Percentiles rank a stretch among this genome's conserved stretches.
Evolutionary conservation across 805 yeast genomes (phyloP).

Genomic region (Kodamaea hsintzibuensis): DNA sequence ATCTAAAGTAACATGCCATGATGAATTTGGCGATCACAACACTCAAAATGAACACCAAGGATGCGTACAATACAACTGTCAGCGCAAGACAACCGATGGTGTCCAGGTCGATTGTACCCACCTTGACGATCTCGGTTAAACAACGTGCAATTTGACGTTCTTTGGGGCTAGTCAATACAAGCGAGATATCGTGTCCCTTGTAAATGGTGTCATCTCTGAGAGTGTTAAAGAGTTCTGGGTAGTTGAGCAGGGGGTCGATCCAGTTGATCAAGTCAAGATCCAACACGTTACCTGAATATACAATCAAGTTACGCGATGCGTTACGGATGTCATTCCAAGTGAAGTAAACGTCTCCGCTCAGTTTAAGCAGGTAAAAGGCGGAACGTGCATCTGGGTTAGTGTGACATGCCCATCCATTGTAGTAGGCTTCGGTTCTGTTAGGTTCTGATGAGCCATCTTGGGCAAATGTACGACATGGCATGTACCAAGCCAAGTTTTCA

Average conservation of each 20-base stretch:
- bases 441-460: conserved; percentile 74
- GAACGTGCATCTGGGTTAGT: conserved; percentile 69
- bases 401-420: conserved; percentile 91
- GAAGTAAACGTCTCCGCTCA: conserved; percentile 75
- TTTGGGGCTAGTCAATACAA: conserved; percentile 64
- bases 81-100: conserved; percentile 95
- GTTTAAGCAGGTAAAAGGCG: conserved; percentile 59
- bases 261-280: conserved; percentile 78
- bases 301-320: conserved; percentile 73
- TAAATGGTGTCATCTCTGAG: conserved; percentile 54
- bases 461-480: conserved; percentile 78
- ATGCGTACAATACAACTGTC: conserved; percentile 72
- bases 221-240: conserved; percentile 70
- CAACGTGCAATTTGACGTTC: conserved; percentile 78
- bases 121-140: conserved; percentile 79
- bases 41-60: conserved; percentile 81
- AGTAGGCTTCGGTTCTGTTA: conserved; percentile 62
- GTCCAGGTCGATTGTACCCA: conserved; percentile 86
- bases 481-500: conserved; percentile 85
- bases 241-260: conserved; percentile 71
- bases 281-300: conserved; percentile 85
- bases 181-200: conserved; percentile 80
- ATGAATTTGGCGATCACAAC: conserved; percentile 76
- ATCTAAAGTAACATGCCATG: conserved; percentile 86
- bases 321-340: conserved; percentile 86